These are phyloP conservation scores for Asterella californica DNA, from an alignment of 225 moss, liverwort and hornwort genomes.

Conservation along the genomic window DNA sequence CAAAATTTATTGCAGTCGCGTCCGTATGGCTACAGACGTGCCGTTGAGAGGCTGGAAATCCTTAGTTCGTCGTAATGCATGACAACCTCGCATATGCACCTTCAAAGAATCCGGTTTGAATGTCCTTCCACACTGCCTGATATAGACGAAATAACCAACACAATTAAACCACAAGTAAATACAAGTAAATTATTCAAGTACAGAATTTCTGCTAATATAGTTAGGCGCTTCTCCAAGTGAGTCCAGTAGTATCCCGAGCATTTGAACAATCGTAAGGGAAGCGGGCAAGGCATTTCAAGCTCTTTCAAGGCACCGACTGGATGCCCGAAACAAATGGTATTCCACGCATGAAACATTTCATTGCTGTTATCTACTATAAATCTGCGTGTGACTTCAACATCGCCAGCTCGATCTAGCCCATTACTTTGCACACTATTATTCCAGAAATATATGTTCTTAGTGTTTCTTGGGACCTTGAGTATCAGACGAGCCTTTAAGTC, in stretches of 20 bases:
- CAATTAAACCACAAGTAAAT: neutral
- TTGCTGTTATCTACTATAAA: neutral
- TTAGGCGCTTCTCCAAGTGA: neutral
- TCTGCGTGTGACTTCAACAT: neutral
- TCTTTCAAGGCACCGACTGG: neutral
- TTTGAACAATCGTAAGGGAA: neutral
- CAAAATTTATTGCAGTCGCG: constrained; percentile 25
- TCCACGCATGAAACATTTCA: neutral
- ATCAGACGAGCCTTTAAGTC: neutral
- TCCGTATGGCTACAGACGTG: constrained; percentile 18
- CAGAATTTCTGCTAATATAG: neutral
- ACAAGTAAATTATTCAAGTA: neutral
- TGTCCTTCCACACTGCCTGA: constrained; percentile 70
- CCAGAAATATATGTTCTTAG: neutral
- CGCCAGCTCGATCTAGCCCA: neutral
- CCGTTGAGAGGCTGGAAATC: constrained; percentile 23
- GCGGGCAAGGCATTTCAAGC: neutral
- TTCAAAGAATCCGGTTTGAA: constrained; percentile 89
- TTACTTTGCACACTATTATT: neutral
- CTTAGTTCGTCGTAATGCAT: constrained; percentile 35
- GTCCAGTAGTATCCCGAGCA: neutral
- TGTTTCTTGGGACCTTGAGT: neutral
- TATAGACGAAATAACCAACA: constrained; percentile 17
- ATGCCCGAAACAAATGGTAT: neutral
- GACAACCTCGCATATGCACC: constrained; percentile 80